Base-by-base conservation (phyloP, 2,329 filamentous ascomycete genomes). In the Aspergillus sp. region DNA sequence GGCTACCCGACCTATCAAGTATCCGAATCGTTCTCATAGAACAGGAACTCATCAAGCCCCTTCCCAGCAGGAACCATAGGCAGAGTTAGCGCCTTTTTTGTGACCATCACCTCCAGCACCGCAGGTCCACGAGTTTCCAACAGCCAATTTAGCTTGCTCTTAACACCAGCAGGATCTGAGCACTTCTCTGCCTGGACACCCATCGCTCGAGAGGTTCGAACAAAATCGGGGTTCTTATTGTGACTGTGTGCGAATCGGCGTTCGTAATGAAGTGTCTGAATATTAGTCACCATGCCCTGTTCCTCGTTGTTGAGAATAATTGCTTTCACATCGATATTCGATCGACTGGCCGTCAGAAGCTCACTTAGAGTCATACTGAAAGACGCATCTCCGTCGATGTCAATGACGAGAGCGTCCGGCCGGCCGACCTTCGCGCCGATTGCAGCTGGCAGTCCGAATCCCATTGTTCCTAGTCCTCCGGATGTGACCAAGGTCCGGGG, bases 401-500 rank as follows among this genome's bases (percentile, higher is more conserved):
- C 92, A 62, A 97, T 87, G 55, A 97, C 93, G 49, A 95, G 84
- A 58, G 90, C 86, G 52, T 96, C 90, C 1, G 88, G 87, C 42
- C 82, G 81, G 6, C 87, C 89, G 39, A 96, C 91, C 81, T 96
- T 96, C 68, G 91, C 92, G 59, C 94, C 94, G 65, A 98, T 97
- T 61, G 94, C 92, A 16, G 92, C 90, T n/a, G 94, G 94, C 39
- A 98, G 85, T 69, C 94, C 94, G 78, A 85, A 97, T 53, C 94
- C 94, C 94, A 97, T 97, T 7, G 91, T 94, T 52, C 92, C 92
- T 4, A 96, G 86, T 71, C 94, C 93, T 71, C 94, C 94, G 1
- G 92, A 96, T 12, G 92, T 96, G 78, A 98, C 89, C 88, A 97
- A 92, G 55, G 90, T 90, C 63, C 92, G 87, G n/a, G 93, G 92